phyloP scores from a whole-genome alignment of 805 yeast genomes.

The Ogataea nitratoaversa region DNA sequence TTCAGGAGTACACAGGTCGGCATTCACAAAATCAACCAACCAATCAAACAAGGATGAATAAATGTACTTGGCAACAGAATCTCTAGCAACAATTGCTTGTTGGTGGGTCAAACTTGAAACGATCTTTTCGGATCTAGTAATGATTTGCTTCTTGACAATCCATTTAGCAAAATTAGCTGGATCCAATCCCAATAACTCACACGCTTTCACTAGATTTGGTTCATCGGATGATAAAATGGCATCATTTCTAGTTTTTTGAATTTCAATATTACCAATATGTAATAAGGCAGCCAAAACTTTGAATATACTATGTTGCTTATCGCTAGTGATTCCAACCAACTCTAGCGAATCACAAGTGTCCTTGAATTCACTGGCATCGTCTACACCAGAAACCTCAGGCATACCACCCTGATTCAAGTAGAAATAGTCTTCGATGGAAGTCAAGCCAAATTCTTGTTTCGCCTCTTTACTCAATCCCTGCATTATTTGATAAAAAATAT shows the following conservation, averaged over 20 bases:
- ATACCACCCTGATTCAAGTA: slow-evolving; percentile 89
- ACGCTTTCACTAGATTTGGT: slow-evolving; percentile 75
- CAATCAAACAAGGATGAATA: slow-evolving; percentile 93
- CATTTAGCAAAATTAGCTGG: slow-evolving; percentile 75
- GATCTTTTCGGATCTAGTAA: slow-evolving; percentile 89
- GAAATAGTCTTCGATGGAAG: slow-evolving; percentile 62
- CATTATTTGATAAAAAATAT: slow-evolving; percentile 85
- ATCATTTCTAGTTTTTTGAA: slow-evolving; percentile 78
- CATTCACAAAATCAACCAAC: slow-evolving; percentile 82
- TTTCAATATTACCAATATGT: slow-evolving; percentile 89
- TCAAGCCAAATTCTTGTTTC: slow-evolving; percentile 55
- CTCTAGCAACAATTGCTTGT: slow-evolving; percentile 88
- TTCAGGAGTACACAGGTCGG: slow-evolving; percentile 74
- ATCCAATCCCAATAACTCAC: slow-evolving; percentile 80
- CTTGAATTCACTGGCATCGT: slow-evolving; percentile 74
- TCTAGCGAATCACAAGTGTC: slow-evolving; percentile 73
- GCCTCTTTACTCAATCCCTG: slow-evolving; percentile 62
- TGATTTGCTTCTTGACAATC: slow-evolving; percentile 88
- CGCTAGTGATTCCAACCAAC: slow-evolving; percentile 67
- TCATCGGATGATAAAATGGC: slow-evolving; percentile 83
- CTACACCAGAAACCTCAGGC: slow-evolving; percentile 65
- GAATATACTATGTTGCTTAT: slow-evolving; percentile 65
- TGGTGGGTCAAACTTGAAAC: slow-evolving; percentile 74
- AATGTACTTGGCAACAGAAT: slow-evolving; percentile 93
- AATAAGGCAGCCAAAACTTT: slow-evolving; percentile 80